A percentile compares a stretch with the other conserved stretches of the same genome.
These are phyloP conservation scores for Micromonas commoda DNA, from an alignment of 139 green algal genomes.

Conservation along the genomic window DNA sequence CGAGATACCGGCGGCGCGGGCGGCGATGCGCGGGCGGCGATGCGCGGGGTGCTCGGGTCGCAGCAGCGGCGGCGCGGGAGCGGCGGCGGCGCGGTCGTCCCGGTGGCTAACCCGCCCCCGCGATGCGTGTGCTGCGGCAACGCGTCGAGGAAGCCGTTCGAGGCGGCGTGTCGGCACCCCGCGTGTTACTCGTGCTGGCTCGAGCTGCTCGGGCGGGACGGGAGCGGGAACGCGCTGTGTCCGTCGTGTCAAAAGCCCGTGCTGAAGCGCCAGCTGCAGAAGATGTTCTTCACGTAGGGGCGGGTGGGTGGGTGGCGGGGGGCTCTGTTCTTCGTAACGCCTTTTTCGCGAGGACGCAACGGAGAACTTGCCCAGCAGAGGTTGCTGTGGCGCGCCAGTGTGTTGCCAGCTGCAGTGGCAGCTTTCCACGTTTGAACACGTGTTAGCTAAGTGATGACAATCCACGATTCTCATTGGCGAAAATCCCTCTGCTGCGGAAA, in stretches of 20 bases:
- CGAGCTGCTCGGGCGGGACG: neutral
- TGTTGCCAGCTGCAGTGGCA: too few relatives aligned
- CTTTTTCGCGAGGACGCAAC: neutral
- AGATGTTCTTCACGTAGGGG: constrained; percentile 8
- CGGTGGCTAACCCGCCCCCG: neutral
- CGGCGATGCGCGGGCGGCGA: too few relatives aligned
- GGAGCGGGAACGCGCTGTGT: neutral
- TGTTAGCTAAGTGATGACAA: too few relatives aligned
- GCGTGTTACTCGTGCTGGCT: constrained; percentile 16
- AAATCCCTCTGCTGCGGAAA: too few relatives aligned
- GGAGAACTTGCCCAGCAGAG: too few relatives aligned
- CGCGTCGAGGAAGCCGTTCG: constrained; percentile 2
- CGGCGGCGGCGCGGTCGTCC: neutral
- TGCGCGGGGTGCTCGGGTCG: neutral
- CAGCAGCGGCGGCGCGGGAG: neutral
- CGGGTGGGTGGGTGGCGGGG: neutral
- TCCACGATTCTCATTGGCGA: too few relatives aligned
- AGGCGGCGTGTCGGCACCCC: constrained; percentile 2
- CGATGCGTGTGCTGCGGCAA: neutral
- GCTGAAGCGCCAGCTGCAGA: constrained; percentile 5
- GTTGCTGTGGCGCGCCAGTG: too few relatives aligned
- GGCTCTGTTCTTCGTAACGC: neutral
- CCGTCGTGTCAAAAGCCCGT: neutral
- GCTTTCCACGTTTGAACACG: too few relatives aligned
- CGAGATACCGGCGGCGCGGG: too few relatives aligned